phyloP scores from a whole-genome alignment of 2,329 filamentous ascomycete species.

The Colletotrichum australisinense region DNA sequence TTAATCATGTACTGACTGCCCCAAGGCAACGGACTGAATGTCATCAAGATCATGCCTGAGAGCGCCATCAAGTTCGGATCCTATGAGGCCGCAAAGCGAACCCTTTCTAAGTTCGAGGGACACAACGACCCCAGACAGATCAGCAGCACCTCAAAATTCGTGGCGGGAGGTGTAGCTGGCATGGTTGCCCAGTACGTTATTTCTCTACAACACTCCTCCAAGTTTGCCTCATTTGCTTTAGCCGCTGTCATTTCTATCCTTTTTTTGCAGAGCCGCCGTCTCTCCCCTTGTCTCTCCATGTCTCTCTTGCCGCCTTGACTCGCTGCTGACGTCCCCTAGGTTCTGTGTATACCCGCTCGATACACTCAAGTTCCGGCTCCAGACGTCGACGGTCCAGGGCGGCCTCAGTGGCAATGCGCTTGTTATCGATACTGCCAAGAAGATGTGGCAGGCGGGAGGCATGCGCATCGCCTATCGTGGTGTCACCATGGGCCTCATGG shows the following conservation, averaged over 20 bases:
- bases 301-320: not conserved
- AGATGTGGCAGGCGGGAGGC: constrained; percentile 85
- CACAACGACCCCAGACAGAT: constrained; percentile 85
- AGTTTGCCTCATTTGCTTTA: not conserved
- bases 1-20: constrained; percentile 19
- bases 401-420: constrained; percentile 86
- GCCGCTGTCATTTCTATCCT: not conserved
- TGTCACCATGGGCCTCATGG: constrained; percentile 90
- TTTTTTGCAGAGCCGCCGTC: not conserved
- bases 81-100: constrained; percentile 93
- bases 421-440: constrained; percentile 83
- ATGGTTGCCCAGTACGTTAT: constrained; percentile 86
- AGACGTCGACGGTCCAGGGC: constrained; percentile 91
- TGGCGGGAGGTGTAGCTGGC: constrained; percentile 89
- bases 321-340: constrained; percentile 53
- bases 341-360: constrained; percentile 96
- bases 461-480: constrained; percentile 87
- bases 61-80: constrained; percentile 98
- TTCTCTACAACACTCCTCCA: not conserved
- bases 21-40: constrained; percentile 89
- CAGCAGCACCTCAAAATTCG: constrained; percentile 86
- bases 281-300: not conserved
- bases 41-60: constrained; percentile 98
- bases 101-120: constrained; percentile 87
- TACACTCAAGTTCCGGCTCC: constrained; percentile 85